Evolutionary conservation across 805 yeast genomes (phyloP).

Genomic region (Candida tallmaniae): DNA sequence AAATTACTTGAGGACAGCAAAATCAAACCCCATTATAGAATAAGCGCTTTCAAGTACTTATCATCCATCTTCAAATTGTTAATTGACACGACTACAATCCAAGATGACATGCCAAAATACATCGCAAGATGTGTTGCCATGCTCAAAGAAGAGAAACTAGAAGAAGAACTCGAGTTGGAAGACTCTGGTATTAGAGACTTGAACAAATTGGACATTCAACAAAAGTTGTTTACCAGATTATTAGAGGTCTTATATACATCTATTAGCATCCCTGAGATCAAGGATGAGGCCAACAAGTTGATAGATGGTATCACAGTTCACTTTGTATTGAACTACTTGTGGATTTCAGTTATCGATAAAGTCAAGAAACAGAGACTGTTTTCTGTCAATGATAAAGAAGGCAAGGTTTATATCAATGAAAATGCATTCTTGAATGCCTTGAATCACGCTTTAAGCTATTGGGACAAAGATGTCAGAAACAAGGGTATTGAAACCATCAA

Average conservation of each 20-base stretch:
- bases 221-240: slow-evolving; percentile 58
- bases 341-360: slow-evolving; percentile 65
- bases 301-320: slow-evolving; percentile 72
- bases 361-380: slow-evolving; percentile 66
- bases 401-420: slow-evolving; percentile 64
- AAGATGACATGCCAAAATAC: slow-evolving; percentile 37
- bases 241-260: slow-evolving; percentile 72
- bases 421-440: slow-evolving; percentile 70
- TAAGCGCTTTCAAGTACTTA: slow-evolving; percentile 73
- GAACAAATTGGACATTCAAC: slow-evolving; percentile 52
- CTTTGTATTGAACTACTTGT: slow-evolving; percentile 70
- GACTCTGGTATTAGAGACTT: slow-evolving; percentile 44
- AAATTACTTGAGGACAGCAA: slow-evolving; percentile 66
- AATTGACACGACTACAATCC: slow-evolving; percentile 51
- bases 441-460: slow-evolving; percentile 74
- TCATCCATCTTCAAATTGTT: slow-evolving; percentile 63
- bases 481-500: slow-evolving; percentile 68
- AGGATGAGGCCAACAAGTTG: slow-evolving; percentile 59
- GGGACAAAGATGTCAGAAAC: slow-evolving; percentile 62
- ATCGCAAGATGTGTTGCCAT: slow-evolving; percentile 48
- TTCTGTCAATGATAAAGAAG: slow-evolving; percentile 75
- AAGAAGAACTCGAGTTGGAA: slow-evolving; percentile 30
- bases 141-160: slow-evolving; percentile 36
- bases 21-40: slow-evolving; percentile 60
- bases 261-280: slow-evolving; percentile 66